phyloP scores from a whole-genome alignment of 2,329 filamentous ascomycete genomes.

The Aspergillus awamori region DNA sequence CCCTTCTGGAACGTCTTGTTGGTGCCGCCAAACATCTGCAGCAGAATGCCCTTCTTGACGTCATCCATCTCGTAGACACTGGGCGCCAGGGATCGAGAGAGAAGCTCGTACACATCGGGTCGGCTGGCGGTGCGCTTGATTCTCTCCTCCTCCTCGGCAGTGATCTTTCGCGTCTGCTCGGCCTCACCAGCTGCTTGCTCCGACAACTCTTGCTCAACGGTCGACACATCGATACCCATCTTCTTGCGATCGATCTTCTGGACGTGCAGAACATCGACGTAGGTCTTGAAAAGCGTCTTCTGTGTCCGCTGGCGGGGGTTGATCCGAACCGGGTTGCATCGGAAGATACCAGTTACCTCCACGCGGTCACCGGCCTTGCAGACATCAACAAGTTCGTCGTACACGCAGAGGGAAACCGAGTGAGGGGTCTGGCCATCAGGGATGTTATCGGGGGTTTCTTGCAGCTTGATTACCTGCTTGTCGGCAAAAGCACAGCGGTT shows the following conservation, averaged over 20 bases:
- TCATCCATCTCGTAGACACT: conserved; percentile 98
- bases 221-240: conserved; percentile 87
- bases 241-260: conserved; percentile 96
- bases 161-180: conserved; percentile 81
- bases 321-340: conserved; percentile 87
- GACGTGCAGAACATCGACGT: conserved; percentile 91
- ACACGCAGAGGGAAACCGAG: conserved; percentile 92
- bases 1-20: conserved; percentile 98
- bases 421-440: conserved; percentile 96
- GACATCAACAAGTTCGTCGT: conserved; percentile 95
- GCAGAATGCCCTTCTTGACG: conserved; percentile 95
- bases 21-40: conserved; percentile 94
- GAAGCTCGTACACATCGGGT: conserved; percentile 87
- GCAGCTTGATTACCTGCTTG: conserved; percentile 98
- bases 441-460: conserved; percentile 93
- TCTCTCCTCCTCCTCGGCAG: conserved; percentile 82
- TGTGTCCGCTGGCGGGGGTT: conserved; percentile 91
- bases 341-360: conserved; percentile 95
- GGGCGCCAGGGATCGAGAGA: conserved; percentile 86
- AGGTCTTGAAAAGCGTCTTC: conserved; percentile 97
- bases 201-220: conserved; percentile 79
- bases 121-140: conserved; percentile 80
- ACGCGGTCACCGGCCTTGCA: conserved; percentile 98
- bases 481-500: conserved; percentile 94
- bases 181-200: conserved; percentile 71